Conservation (phyloP, 768 basidiomycete species). For the Psilocybe cyanescens region DNA sequence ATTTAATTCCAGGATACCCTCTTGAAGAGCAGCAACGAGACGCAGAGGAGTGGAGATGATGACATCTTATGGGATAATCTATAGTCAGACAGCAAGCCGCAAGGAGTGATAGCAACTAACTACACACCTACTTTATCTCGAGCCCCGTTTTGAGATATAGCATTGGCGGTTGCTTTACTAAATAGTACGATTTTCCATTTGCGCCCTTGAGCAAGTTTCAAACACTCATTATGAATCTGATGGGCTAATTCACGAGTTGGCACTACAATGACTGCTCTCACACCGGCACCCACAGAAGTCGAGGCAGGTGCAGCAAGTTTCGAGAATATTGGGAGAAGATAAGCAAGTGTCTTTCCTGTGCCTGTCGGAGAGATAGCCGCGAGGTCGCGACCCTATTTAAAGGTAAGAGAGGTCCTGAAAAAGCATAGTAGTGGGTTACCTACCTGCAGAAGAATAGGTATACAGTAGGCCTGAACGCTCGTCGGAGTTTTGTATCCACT, state of each 20-base stretch:
- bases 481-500: slow-evolving; percentile 73
- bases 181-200: slow-evolving; percentile 85
- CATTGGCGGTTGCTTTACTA: slow-evolving; percentile 88
- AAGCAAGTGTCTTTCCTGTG: slow-evolving; percentile 95
- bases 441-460: slow-evolving; percentile 83
- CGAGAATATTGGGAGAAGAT: slow-evolving; percentile 82
- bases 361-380: slow-evolving; percentile 97
- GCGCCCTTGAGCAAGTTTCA: slow-evolving; percentile 78
- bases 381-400: slow-evolving; percentile 72
- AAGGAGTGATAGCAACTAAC: not conserved
- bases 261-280: slow-evolving; percentile 80
- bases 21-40: slow-evolving; percentile 79
- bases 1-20: slow-evolving; percentile 63
- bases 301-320: slow-evolving; percentile 58
- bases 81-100: too few species aligned
- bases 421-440: slow-evolving; percentile 19
- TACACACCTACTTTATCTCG: slow-evolving; percentile 77
- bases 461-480: slow-evolving; percentile 78
- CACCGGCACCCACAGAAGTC: slow-evolving; percentile 57
- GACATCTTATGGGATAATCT: slow-evolving; percentile 59
- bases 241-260: slow-evolving; percentile 96
- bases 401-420: slow-evolving; percentile 9
- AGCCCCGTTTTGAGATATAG: slow-evolving; percentile 71
- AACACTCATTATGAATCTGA: slow-evolving; percentile 91
- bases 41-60: slow-evolving; percentile 93